phyloP scores from a whole-genome alignment of 306 rosid species.

The Chamaecrista fasciculata region DNA sequence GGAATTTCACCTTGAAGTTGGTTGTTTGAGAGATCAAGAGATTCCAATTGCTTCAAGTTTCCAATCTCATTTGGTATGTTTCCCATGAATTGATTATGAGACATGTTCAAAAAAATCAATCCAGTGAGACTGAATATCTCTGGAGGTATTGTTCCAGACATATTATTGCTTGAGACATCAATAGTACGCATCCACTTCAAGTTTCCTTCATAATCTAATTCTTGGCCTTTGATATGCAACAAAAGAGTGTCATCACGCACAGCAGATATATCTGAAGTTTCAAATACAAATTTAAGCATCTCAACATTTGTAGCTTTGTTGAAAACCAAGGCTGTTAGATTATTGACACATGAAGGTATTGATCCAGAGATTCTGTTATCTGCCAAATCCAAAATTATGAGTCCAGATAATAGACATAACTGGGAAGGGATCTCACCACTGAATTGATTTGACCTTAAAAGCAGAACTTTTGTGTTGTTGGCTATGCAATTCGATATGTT shows the following conservation, averaged over 20 bases:
- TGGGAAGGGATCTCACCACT: neutral
- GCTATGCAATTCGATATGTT: neutral
- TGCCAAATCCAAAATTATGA: no score
- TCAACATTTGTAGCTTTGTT: neutral
- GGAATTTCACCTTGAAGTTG: constrained; percentile 25
- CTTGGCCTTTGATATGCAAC: neutral
- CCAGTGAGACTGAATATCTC: no score
- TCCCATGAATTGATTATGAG: constrained; percentile 1
- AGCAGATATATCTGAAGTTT: no score
- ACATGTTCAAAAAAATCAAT: constrained; percentile 13
- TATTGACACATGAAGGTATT: neutral
- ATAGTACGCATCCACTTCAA: neutral
- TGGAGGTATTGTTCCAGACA: no score
- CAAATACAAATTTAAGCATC: no score
- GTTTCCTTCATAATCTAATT: neutral
- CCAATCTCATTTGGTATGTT: constrained; percentile 23
- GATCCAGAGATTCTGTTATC: neutral
- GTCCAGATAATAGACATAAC: neutral
- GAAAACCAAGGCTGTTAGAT: neutral
- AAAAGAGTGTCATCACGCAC: no score
- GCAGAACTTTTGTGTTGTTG: neutral
- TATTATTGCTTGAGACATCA: constrained; percentile 9
- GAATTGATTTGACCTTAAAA: neutral
- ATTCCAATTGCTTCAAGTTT: constrained; percentile 11
- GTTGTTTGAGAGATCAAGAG: constrained; percentile 25